Percentiles rank a stretch among this genome's conserved stretches.
phyloP scores from a whole-genome alignment of 148 eudicot species.

The Rheum nobile region DNA sequence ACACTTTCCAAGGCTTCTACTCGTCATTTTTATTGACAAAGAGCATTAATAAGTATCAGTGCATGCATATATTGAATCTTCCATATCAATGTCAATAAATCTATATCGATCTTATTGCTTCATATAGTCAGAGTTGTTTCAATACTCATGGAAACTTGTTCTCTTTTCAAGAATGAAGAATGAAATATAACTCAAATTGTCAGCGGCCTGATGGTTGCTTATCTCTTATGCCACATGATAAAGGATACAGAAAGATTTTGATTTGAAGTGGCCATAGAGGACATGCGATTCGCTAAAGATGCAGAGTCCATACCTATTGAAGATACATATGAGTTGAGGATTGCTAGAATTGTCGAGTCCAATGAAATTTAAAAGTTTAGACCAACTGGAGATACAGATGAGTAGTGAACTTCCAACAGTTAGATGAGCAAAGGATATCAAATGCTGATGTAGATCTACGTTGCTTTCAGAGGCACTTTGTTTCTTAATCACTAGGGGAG shows the following conservation, averaged over 20 bases:
- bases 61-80: not conserved
- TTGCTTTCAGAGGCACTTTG: too few relatives aligned
- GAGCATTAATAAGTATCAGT: not conserved
- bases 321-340: not conserved
- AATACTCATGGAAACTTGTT: too few relatives aligned
- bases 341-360: slow-evolving; percentile 11
- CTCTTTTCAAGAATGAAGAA: not conserved
- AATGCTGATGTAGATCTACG: slow-evolving; percentile 8
- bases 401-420: slow-evolving; percentile 14
- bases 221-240: not conserved
- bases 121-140: too few relatives aligned
- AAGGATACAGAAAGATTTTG: slow-evolving; percentile 24
- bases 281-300: slow-evolving; percentile 10
- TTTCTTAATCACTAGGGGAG: too few relatives aligned
- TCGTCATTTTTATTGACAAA: not conserved
- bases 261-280: slow-evolving; percentile 15
- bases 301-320: slow-evolving; percentile 12
- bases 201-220: not conserved
- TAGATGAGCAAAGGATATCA: slow-evolving; percentile 14
- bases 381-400: slow-evolving; percentile 11
- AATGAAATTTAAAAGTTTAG: slow-evolving; percentile 10
- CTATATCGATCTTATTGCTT: not conserved
- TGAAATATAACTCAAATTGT: too few relatives aligned
- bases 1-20: not conserved
- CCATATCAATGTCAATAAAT: not conserved